A percentile compares a stretch with the other conserved stretches of the same genome.
phyloP scores from a whole-genome alignment of 2,329 filamentous ascomycete species.

The Phyllosticta ampelicida region DNA sequence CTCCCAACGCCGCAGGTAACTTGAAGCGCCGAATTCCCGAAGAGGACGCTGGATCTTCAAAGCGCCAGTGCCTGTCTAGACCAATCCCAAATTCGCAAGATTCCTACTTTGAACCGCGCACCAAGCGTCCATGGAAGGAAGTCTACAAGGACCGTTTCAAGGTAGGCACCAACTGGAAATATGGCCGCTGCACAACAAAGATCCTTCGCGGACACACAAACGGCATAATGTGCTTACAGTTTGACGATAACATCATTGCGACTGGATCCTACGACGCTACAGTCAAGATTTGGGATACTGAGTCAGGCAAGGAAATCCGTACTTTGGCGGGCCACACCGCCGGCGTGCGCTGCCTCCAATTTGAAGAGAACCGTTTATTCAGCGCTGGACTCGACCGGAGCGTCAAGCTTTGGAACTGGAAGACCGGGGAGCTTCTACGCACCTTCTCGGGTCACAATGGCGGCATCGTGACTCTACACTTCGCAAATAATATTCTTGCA shows the following conservation, averaged over 20 bases:
- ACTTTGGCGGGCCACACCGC: conserved; percentile 73
- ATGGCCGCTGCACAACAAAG: conserved; percentile 75
- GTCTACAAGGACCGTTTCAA: conserved; percentile 94
- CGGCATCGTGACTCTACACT: conserved; percentile 80
- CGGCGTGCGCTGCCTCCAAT: conserved; percentile 81
- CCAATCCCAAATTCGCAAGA: conserved; percentile 12
- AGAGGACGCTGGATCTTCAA: conserved; percentile 18
- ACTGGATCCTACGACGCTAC: conserved; percentile 93
- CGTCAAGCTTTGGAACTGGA: conserved; percentile 94
- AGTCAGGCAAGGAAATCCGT: conserved; percentile 76
- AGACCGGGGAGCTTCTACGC: conserved; percentile 74
- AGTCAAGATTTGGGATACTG: conserved; percentile 92
- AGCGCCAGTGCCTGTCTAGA: conserved; percentile 24
- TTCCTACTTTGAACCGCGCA: conserved; percentile 38
- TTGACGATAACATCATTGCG: conserved; percentile 83
- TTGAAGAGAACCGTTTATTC: conserved; percentile 84
- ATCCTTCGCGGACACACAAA: conserved; percentile 81
- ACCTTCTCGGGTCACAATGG: conserved; percentile 69
- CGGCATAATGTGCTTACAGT: conserved; percentile 67
- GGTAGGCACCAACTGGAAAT: conserved; percentile 96
- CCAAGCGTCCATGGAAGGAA: conserved; percentile 76
- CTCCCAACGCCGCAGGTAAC: conserved; percentile 10
- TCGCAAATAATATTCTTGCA: conserved; percentile 71
- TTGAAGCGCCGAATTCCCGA: conserved; percentile 23
- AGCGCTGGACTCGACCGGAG: conserved; percentile 81